Evolutionary conservation across 345 rosid genomes (phyloP).

Genomic region (sweet orange (Citrus sinensis)): DVS_A1.0 CM039161.1:3210001-3210500

Average conservation of each 20-base stretch:
- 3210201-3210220: constrained; percentile 14
- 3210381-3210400: background rate
- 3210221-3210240: constrained; percentile 13
- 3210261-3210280: background rate
- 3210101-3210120: background rate
- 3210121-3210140: constrained; percentile 13
- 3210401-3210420: background rate
- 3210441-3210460: background rate
- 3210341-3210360: background rate
- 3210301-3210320: constrained; percentile 26
- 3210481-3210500: background rate
- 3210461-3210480: background rate
- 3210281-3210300: constrained; percentile 32
- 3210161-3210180: background rate
- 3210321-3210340: constrained; percentile 21
- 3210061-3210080: constrained; percentile 15
- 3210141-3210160: constrained; percentile 18
- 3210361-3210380: constrained; percentile 1
- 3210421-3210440: background rate
- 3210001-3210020: background rate
- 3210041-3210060: background rate
- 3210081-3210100: background rate
- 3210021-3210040: constrained; percentile 15
- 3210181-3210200: background rate
- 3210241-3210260: constrained; percentile 10